Evolutionary conservation across 2,329 filamentous ascomycete genomes (phyloP).

Genomic region (Aspergillus hortae): DNA sequence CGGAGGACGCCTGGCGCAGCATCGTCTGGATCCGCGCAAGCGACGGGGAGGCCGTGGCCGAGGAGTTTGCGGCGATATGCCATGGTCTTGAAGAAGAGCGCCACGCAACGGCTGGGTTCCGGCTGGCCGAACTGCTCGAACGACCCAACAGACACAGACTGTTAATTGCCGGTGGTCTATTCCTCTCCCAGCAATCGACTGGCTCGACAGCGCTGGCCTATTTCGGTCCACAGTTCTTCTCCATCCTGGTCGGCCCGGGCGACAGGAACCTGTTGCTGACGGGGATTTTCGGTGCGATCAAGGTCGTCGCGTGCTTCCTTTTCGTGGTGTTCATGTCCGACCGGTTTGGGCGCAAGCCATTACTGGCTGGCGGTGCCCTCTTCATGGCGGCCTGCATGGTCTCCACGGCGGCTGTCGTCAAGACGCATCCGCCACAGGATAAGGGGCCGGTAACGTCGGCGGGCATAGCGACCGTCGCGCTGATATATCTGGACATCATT

Average conservation of each 20-base stretch:
- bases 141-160: conserved; percentile 37
- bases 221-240: conserved; percentile 39
- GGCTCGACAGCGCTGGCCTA: conserved; percentile 40
- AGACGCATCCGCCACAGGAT: conserved; percentile 29
- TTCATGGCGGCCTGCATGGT: conserved; percentile 38
- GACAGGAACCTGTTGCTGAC: conserved; percentile 35
- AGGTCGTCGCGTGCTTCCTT: conserved; percentile 33
- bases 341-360: conserved; percentile 31
- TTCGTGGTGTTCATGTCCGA: conserved; percentile 38
- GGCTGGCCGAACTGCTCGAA: conserved; percentile 38
- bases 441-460: conserved; percentile 25
- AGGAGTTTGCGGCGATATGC: conserved; percentile 38
- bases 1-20: conserved; percentile 41
- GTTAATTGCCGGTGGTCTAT: conserved; percentile 33
- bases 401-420: conserved; percentile 33
- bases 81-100: conserved; percentile 41
- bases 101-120: conserved; percentile 37
- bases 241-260: conserved; percentile 29
- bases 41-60: conserved; percentile 22
- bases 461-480: conserved; percentile 40
- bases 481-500: conserved; percentile 48
- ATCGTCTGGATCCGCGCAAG: conserved; percentile 37
- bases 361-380: conserved; percentile 30
- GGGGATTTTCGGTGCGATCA: conserved; percentile 37
- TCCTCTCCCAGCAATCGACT: conserved; percentile 41